Base-by-base conservation (phyloP, 352 stramenopile genomes). In the Phytophthora sp. region DNA sequence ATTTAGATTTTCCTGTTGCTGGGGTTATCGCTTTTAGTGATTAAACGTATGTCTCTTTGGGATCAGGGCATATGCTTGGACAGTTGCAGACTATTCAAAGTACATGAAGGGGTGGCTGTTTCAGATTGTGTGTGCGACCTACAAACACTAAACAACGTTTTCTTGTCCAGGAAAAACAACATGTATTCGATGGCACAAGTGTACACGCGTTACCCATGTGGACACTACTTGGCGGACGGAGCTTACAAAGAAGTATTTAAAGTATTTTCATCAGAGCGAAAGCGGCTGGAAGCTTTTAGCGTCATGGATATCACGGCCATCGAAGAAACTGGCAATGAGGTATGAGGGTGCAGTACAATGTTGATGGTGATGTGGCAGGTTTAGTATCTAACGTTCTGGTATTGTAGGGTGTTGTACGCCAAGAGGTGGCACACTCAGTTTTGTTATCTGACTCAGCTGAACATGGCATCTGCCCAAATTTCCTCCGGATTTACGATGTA, bases 341-440 rank as follows among this genome's bases (percentile, higher is more conserved):
- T 94, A 68, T 27, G 70, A 53, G 15, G n/a, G 20, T 11, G n/a
- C 1, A 18, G 20, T 11, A 18, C 1, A 28, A 18, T 20, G 37
- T 50, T 4, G 15, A 15, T 6, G 23, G 15, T 10, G 26, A 27
- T 45, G 6, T 32, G 20, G 13, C 12, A 10, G 10, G n/a, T 45
- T 69, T 13, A 62, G 23, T 38, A 3, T 38, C 7, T 15, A 12
- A 13, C 20, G 37, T 52, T 27, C 48, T 52, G 11, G 34, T 57
- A 17, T 31, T 46, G 6, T 54, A 95, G 84, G 72, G 83, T 54
- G 78, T 98, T 23, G 78, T 99, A 34, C 84, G 84, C 6, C 87
- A 97, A 71, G 97, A 99, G 70, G 83, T 99, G n/a, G 91, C 92
- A 5, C 91, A 98, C 38, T 98, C 95, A 2, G 62, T 97, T 12